phyloP scores from a whole-genome alignment of 78 protist species.

The Protostelium mycophagum region DNA sequence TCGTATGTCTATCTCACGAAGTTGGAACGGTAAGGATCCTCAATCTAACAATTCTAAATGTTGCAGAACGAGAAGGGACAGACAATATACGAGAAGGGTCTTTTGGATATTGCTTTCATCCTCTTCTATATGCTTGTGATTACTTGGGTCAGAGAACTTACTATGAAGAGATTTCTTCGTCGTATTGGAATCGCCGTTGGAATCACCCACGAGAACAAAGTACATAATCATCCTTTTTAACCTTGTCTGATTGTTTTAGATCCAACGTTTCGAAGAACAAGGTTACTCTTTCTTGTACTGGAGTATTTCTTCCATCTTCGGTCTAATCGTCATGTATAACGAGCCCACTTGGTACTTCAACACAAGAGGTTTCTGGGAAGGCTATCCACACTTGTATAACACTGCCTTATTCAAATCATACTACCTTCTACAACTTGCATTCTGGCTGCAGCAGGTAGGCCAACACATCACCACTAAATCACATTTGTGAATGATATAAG shows the following conservation, averaged over 20 bases:
- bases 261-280: neutral
- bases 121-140: neutral
- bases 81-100: neutral
- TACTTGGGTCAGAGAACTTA: neutral
- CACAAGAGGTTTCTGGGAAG: neutral
- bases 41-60: neutral
- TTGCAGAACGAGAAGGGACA: neutral
- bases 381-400: neutral
- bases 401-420: neutral
- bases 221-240: neutral
- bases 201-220: neutral
- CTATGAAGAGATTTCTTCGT: neutral
- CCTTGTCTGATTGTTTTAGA: neutral
- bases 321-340: neutral
- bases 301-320: neutral
- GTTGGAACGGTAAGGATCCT: neutral
- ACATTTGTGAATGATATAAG: neutral
- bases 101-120: neutral
- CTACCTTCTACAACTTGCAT: neutral
- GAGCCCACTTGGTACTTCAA: neutral
- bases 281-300: neutral
- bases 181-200: neutral
- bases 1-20: neutral
- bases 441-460: neutral
- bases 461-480: neutral